Percentiles rank a stretch among this genome's conserved stretches.
These are phyloP conservation scores for Colletotrichum cuscutae DNA, from an alignment of 2,329 filamentous ascomycete genomes.

Conservation along the genomic window DNA sequence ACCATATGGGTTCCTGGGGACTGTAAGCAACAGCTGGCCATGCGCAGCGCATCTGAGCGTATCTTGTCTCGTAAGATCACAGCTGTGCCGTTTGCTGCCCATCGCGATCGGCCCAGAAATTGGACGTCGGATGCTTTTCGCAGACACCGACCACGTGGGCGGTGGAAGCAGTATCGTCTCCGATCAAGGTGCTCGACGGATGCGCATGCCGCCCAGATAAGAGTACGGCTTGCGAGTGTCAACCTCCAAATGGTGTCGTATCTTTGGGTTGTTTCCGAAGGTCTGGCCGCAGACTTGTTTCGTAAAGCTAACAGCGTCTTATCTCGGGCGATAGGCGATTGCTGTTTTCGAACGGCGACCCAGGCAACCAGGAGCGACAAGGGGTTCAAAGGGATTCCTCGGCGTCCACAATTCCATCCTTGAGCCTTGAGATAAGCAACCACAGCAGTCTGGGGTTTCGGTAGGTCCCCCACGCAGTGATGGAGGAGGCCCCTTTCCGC, in stretches of 20 bases:
- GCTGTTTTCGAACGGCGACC: not conserved
- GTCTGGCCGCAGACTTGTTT: conserved; percentile 7
- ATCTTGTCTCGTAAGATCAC: not conserved
- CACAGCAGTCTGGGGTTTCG: not conserved
- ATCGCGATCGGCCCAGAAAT: not conserved
- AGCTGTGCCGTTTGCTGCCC: not conserved
- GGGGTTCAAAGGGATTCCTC: not conserved
- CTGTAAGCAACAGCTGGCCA: not conserved
- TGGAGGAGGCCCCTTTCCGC: not conserved
- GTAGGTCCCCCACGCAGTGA: not conserved
- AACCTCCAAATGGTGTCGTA: not conserved
- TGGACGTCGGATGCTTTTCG: not conserved
- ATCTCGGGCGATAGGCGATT: not conserved
- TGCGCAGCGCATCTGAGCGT: not conserved
- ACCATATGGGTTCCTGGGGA: not conserved
- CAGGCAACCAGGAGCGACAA: not conserved
- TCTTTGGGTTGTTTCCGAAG: not conserved
- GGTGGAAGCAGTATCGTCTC: not conserved
- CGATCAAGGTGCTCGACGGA: not conserved
- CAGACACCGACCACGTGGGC: conserved; percentile 17
- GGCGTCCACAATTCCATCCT: not conserved
- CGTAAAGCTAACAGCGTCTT: not conserved
- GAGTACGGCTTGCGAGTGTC: conserved; percentile 4
- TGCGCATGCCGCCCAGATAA: not conserved
- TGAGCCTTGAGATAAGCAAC: conserved; percentile 18